Conservation (phyloP, 176 grass and related monocot species). For the Chrysopogon serrulatus region DNA sequence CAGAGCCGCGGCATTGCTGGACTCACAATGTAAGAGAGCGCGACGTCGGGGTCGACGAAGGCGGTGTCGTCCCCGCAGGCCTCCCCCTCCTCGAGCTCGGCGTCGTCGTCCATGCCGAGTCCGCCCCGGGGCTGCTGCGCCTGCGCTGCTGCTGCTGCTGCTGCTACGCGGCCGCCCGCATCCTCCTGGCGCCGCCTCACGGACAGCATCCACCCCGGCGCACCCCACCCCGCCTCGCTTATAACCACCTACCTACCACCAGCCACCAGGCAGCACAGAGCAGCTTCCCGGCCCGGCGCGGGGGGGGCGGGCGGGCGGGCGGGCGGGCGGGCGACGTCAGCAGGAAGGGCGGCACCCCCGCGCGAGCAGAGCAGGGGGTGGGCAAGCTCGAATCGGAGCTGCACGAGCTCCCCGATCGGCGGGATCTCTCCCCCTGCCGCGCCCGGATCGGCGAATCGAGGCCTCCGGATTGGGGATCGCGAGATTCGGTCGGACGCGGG, state of each 20-base stretch:
- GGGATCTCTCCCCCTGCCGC: constrained; percentile 22
- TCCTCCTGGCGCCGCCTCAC: constrained; percentile 50
- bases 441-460: constrained; percentile 18
- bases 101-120: constrained; percentile 51
- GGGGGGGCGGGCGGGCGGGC: no score
- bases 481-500: constrained; percentile 31
- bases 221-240: background rate
- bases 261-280: background rate
- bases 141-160: background rate
- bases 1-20: background rate
- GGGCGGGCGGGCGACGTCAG: background rate
- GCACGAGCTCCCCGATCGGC: constrained; percentile 27
- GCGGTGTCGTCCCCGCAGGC: constrained; percentile 53
- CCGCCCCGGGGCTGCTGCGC: background rate
- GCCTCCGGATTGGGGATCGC: constrained; percentile 43
- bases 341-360: background rate
- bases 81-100: constrained; percentile 85
- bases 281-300: background rate
- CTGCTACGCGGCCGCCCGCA: background rate
- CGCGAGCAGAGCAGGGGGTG: background rate
- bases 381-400: constrained; percentile 14
- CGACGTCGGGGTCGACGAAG: constrained; percentile 73
- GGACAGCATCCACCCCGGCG: constrained; percentile 45
- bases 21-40: constrained; percentile 96
- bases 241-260: background rate